These are phyloP conservation scores for Mrakia frigida DNA, from an alignment of 768 basidiomycete species.

Conservation along the genomic window DNA sequence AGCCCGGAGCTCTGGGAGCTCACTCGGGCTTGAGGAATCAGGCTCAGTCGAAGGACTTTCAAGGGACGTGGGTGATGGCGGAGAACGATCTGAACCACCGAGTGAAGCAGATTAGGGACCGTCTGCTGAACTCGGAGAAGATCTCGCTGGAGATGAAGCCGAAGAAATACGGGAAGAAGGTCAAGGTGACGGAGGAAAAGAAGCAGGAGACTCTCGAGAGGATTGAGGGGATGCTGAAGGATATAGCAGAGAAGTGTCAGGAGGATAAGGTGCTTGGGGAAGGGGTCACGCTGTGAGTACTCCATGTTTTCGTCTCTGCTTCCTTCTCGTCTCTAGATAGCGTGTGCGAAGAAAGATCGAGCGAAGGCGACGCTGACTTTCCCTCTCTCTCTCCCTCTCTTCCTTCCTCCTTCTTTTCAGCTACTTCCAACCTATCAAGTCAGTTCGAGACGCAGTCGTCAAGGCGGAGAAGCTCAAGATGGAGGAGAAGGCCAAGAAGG, in stretches of 20 bases:
- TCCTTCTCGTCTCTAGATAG: neutral
- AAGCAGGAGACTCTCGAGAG: neutral
- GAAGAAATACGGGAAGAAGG: conserved; percentile 2
- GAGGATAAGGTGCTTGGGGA: neutral
- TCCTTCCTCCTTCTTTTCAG: neutral
- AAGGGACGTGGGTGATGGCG: conserved; percentile 8
- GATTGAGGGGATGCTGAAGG: neutral
- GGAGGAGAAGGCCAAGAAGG: neutral
- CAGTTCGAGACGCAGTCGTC: neutral
- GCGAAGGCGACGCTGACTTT: neutral
- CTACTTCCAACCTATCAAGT: neutral
- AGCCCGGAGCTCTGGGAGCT: neutral
- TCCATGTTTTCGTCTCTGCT: neutral
- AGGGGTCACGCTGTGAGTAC: neutral
- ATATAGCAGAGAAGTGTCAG: neutral
- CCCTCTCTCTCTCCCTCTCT: neutral
- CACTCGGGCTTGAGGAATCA: neutral
- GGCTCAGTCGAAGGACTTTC: neutral
- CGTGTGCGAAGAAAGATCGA: neutral
- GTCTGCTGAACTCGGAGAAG: neutral
- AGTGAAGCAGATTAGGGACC: neutral
- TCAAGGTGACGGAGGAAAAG: neutral
- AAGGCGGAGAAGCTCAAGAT: conserved; percentile 3
- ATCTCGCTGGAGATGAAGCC: neutral
- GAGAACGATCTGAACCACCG: neutral